A percentile compares a stretch with the other conserved stretches of the same genome.
These are phyloP conservation scores for Metarhizium humberi DNA, from an alignment of 2,329 filamentous ascomycete species.

Conservation along the genomic window DNA sequence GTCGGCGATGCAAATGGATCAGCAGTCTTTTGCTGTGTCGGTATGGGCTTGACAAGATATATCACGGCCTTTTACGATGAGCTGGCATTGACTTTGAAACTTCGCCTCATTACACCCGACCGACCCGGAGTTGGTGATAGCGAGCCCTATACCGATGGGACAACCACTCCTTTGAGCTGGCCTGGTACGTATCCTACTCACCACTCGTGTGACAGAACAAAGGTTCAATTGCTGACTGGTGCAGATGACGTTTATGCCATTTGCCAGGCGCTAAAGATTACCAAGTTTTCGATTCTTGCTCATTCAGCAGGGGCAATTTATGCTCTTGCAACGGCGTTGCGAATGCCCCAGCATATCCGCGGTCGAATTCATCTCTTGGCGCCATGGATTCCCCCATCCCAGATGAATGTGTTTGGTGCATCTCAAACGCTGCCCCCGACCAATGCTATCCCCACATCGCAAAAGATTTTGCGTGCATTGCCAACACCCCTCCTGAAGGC, in stretches of 20 bases:
- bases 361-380: constrained; percentile 90
- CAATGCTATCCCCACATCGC: constrained; percentile 81
- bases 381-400: constrained; percentile 94
- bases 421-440: constrained; percentile 68
- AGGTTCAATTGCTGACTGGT: constrained; percentile 16
- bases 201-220: background rate
- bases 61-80: constrained; percentile 98
- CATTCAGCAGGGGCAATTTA: constrained; percentile 98
- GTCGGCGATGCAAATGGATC: constrained; percentile 88
- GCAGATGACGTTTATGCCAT: constrained; percentile 81
- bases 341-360: constrained; percentile 92
- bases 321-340: constrained; percentile 84
- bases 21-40: constrained; percentile 92
- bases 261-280: constrained; percentile 84
- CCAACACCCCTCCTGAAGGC: constrained; percentile 88
- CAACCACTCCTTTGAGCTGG: constrained; percentile 85
- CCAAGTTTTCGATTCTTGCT: constrained; percentile 90
- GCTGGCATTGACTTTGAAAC: constrained; percentile 74
- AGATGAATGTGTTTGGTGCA: constrained; percentile 70
- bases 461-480: constrained; percentile 80
- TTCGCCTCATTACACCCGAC: constrained; percentile 88
- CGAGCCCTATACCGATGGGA: constrained; percentile 71
- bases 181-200: constrained; percentile 54
- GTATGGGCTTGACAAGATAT: constrained; percentile 94
- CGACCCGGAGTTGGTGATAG: constrained; percentile 90